These are phyloP conservation scores for Fusarium euwallaceae DNA, from an alignment of 2,329 filamentous ascomycete genomes.

Conservation along the genomic window DNA sequence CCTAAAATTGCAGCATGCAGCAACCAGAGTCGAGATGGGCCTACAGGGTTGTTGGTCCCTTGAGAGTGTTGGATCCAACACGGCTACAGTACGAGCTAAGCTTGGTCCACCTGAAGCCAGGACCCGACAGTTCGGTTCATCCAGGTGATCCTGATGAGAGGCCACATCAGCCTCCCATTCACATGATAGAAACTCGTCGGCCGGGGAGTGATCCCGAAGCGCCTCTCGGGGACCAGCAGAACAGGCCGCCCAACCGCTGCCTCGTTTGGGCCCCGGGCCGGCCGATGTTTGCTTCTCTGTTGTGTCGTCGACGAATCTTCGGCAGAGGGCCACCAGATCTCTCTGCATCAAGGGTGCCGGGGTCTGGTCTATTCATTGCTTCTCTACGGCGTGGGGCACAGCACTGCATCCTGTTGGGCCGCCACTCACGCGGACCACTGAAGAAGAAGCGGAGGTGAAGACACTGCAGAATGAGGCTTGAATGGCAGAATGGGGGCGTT, in stretches of 20 bases:
- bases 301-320: conserved; percentile 1
- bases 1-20: conserved; percentile 34
- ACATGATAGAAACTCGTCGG: conserved; percentile 43
- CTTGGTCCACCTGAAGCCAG: conserved; percentile 24
- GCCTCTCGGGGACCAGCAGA: conserved; percentile 1
- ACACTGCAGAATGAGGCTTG: conserved; percentile 32
- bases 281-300: conserved; percentile 12
- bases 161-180: conserved; percentile 43
- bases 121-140: conserved; percentile 47
- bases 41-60: neutral
- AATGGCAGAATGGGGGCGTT: neutral
- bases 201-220: conserved; percentile 40
- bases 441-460: conserved; percentile 15
- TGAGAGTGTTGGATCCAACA: conserved; percentile 25
- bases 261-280: neutral
- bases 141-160: conserved; percentile 33
- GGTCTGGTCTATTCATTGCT: neutral
- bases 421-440: conserved; percentile 11
- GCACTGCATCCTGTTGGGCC: conserved; percentile 17
- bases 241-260: conserved; percentile 9
- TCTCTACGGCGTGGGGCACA: neutral
- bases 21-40: conserved; percentile 4
- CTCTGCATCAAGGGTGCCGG: neutral
- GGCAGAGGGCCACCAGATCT: conserved; percentile 17
- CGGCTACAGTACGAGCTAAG: conserved; percentile 13